Evolutionary conservation across 75 land plant species (phyloP).

Genomic region (Adiantum capillusveneris): DNA sequence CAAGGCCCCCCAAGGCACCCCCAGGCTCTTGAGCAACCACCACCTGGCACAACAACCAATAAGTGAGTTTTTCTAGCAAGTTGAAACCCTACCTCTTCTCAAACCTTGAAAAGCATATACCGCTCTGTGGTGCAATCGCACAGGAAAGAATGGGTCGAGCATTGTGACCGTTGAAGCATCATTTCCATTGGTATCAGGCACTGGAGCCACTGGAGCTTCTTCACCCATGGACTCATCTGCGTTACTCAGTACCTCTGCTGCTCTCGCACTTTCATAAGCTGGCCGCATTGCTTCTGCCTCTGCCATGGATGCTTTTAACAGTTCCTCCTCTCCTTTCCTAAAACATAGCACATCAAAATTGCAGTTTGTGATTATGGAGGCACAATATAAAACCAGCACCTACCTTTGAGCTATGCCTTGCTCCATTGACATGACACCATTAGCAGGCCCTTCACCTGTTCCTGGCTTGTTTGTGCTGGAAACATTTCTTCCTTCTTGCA

Average conservation of each 20-base stretch:
- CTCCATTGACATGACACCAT: slow-evolving; percentile 8
- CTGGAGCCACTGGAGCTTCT: neutral
- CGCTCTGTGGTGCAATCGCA: slow-evolving; percentile 79
- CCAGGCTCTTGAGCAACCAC: slow-evolving; percentile 83
- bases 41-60: slow-evolving; percentile 36
- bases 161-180: slow-evolving; percentile 16
- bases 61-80: neutral
- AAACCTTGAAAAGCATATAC: slow-evolving; percentile 27
- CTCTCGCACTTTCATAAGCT: slow-evolving; percentile 43
- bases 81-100: neutral
- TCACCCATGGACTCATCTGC: slow-evolving; percentile 28
- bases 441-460: slow-evolving; percentile 10
- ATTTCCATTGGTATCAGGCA: neutral
- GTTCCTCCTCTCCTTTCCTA: slow-evolving; percentile 48
- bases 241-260: too few relatives aligned
- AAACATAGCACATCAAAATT: too few relatives aligned
- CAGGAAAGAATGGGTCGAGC: slow-evolving; percentile 17
- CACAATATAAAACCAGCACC: slow-evolving; percentile 8
- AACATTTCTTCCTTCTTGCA: slow-evolving; percentile 3
- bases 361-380: too few relatives aligned
- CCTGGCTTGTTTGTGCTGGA: neutral
- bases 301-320: slow-evolving; percentile 68
- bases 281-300: slow-evolving; percentile 81
- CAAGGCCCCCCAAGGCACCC: slow-evolving; percentile 71
- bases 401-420: slow-evolving; percentile 10